Conservation (phyloP, 177 flowering plant genomes). For the Tripterygium wilfordii region DNA sequence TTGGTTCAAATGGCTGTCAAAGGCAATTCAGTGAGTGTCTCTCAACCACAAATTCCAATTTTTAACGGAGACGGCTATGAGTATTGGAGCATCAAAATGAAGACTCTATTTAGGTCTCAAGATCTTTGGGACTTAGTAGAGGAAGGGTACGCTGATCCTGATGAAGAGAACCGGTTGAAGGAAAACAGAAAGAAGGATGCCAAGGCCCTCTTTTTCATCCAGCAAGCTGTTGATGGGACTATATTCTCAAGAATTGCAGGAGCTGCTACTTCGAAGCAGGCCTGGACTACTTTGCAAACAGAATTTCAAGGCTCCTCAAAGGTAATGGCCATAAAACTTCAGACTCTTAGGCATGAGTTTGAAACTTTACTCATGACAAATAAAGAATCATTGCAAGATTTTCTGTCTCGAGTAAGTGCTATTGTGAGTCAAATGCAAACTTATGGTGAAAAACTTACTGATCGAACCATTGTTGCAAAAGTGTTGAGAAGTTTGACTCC, state of each 20-base stretch:
- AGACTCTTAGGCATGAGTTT: neutral
- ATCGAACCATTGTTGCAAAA: conserved; percentile 16
- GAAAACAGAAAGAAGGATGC: neutral
- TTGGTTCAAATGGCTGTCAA: no score
- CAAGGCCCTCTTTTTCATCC: neutral
- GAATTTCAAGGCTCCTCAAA: neutral
- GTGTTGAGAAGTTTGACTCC: conserved; percentile 15
- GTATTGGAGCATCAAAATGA: neutral
- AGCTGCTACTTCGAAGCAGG: neutral
- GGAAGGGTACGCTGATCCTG: neutral
- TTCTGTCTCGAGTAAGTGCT: neutral
- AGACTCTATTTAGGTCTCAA: neutral
- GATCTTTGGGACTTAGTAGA: neutral
- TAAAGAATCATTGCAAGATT: neutral
- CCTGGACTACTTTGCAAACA: neutral
- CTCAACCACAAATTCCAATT: neutral
- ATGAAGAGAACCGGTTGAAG: neutral
- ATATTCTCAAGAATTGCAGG: neutral
- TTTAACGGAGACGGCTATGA: neutral
- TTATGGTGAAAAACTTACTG: conserved; percentile 9
- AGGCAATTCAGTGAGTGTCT: no score
- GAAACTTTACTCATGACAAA: neutral
- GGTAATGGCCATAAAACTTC: neutral
- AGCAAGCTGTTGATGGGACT: neutral
- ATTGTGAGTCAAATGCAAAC: conserved; percentile 18